Evolutionary conservation across 495 filamentous ascomycete genomes (phyloP).

Genomic region (Coniosporium apollinis): DNA sequence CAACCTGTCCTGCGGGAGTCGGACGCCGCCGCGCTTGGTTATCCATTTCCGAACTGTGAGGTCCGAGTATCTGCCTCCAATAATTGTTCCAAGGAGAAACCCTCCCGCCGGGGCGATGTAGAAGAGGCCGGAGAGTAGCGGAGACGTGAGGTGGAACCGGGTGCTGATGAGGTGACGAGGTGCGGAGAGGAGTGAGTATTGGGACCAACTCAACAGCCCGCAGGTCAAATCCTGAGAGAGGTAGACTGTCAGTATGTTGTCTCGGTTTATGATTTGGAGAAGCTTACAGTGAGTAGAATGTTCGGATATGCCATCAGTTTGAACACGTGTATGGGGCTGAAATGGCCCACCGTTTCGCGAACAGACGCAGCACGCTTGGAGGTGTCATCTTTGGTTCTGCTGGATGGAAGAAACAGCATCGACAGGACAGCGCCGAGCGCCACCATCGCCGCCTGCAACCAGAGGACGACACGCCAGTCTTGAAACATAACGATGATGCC

Average conservation of each 20-base stretch:
- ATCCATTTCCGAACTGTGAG: constrained; percentile 47
- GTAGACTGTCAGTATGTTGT: too few relatives aligned
- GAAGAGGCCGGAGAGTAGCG: constrained; percentile 51
- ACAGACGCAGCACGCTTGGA: too few relatives aligned
- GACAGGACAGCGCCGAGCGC: constrained; percentile 40
- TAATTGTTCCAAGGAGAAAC: constrained; percentile 51
- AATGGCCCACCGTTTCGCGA: too few relatives aligned
- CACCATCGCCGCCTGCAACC: constrained; percentile 49
- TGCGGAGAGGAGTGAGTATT: constrained; percentile 50
- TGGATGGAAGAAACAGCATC: constrained; percentile 51
- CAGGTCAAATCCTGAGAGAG: too few relatives aligned
- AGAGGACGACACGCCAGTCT: constrained; percentile 58
- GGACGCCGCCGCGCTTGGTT: constrained; percentile 30
- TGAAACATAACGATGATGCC: constrained; percentile 51
- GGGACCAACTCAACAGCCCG: too few relatives aligned
- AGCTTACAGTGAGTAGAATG: too few relatives aligned
- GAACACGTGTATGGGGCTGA: too few relatives aligned
- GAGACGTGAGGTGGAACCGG: constrained; percentile 47
- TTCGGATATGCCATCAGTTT: too few relatives aligned
- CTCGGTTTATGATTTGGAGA: too few relatives aligned
- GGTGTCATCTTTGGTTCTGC: constrained; percentile 36
- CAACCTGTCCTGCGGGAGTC: constrained; percentile 29
- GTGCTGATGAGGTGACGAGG: constrained; percentile 63
- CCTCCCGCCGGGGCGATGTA: constrained; percentile 59
- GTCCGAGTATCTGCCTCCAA: constrained; percentile 58